phyloP scores from a whole-genome alignment of 306 rosid species.

The Trichosanthes cucumerina region DNA sequence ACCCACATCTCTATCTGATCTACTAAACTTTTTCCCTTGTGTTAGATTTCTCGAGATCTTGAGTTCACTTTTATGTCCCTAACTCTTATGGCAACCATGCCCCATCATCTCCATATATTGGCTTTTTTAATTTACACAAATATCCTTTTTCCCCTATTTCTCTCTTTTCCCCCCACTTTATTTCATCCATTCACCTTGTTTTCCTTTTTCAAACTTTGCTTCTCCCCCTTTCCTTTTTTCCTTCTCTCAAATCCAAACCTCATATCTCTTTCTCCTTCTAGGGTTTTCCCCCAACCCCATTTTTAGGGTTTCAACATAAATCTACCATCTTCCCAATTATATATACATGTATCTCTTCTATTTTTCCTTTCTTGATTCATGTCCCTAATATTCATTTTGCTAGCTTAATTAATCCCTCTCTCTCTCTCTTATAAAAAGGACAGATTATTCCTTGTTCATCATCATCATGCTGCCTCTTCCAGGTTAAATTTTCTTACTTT shows the following conservation, averaged over 20 bases:
- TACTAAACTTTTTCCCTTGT: neutral
- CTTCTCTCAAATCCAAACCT: neutral
- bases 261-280: neutral
- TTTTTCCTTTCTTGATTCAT: neutral
- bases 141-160: neutral
- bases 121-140: neutral
- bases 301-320: neutral
- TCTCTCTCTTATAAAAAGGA: neutral
- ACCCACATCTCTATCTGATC: neutral
- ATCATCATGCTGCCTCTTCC: conserved; percentile 3
- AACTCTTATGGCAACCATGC: conserved; percentile 31
- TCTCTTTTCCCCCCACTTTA: neutral
- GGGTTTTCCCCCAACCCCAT: neutral
- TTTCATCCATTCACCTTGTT: neutral
- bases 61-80: conserved; percentile 20
- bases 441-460: neutral
- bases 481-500: neutral
- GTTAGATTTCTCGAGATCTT: conserved; percentile 4
- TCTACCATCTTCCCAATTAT: neutral
- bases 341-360: neutral
- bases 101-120: conserved; percentile 18
- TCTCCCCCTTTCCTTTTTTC: neutral
- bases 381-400: neutral
- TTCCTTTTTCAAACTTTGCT: neutral
- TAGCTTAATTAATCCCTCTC: neutral